Evolutionary conservation across 2,329 filamentous ascomycete species (phyloP).

Genomic region (Didymella arachidicola): DNA sequence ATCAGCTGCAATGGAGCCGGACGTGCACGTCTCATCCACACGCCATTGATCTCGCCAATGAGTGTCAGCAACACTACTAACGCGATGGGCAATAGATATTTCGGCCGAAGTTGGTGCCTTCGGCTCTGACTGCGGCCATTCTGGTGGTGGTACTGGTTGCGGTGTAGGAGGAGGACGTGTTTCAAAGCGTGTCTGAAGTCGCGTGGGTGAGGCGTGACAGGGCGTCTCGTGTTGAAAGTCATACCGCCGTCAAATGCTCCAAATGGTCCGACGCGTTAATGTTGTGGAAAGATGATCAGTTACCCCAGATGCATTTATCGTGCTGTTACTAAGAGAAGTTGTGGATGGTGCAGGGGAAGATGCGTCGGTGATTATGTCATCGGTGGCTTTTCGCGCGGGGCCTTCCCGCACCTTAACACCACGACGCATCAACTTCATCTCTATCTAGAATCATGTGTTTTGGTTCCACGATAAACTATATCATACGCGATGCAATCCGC

Average conservation of each 20-base stretch:
- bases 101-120: background rate
- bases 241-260: background rate
- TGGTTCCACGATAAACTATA: background rate
- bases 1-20: background rate
- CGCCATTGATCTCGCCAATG: background rate
- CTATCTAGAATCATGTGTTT: background rate
- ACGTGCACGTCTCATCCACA: background rate
- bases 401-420: background rate
- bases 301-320: background rate
- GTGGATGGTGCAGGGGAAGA: background rate
- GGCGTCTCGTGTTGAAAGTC: background rate
- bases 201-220: background rate
- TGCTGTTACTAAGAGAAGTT: background rate
- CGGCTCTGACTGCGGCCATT: background rate
- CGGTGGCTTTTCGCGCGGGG: background rate
- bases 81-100: no score
- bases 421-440: background rate
- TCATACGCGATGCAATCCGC: background rate
- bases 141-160: conserved; percentile 1
- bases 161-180: conserved; percentile 2
- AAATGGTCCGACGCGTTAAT: background rate
- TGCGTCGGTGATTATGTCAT: background rate
- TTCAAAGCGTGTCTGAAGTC: conserved; percentile 15
- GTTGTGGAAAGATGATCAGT: background rate
- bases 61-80: background rate